Conservation (phyloP, 1,139 yeast genomes). For the Kurtzmaniella quercitrusa region DNA sequence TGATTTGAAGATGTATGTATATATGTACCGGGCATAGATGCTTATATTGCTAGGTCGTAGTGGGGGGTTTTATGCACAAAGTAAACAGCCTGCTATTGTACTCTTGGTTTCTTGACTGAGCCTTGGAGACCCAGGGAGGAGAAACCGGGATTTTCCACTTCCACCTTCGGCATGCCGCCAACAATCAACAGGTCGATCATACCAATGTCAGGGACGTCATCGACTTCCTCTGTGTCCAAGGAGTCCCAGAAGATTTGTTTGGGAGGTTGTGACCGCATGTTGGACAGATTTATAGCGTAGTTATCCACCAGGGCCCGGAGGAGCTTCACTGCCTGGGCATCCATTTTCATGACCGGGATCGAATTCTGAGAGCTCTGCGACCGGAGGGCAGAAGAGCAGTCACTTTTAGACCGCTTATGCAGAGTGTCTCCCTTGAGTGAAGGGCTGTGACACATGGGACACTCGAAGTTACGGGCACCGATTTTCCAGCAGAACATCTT, state of each 20-base stretch:
- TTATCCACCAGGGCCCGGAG: background rate
- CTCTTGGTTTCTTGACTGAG: background rate
- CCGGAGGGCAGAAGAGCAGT: background rate
- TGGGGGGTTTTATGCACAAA: background rate
- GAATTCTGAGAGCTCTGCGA: slow-evolving; percentile 1
- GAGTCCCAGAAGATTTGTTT: background rate
- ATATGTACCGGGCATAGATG: background rate
- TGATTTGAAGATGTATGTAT: background rate
- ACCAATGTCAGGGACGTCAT: slow-evolving; percentile 1
- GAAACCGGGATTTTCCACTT: background rate
- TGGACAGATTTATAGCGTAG: background rate
- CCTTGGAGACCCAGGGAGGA: background rate
- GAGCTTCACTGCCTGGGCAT: background rate
- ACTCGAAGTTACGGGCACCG: slow-evolving; percentile 5
- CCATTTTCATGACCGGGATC: background rate
- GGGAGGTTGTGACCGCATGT: background rate
- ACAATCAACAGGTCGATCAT: slow-evolving; percentile 1
- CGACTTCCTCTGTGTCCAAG: background rate
- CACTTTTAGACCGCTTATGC: background rate
- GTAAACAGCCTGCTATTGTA: slow-evolving; percentile 3
- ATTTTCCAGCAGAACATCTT: slow-evolving; percentile 8
- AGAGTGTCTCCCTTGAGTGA: background rate
- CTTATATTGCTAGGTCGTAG: background rate
- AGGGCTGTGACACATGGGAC: background rate
- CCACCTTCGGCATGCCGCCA: background rate